Conservation (phyloP, 1,139 yeast genomes). For the Scheffersomyces segobiensis region DNA sequence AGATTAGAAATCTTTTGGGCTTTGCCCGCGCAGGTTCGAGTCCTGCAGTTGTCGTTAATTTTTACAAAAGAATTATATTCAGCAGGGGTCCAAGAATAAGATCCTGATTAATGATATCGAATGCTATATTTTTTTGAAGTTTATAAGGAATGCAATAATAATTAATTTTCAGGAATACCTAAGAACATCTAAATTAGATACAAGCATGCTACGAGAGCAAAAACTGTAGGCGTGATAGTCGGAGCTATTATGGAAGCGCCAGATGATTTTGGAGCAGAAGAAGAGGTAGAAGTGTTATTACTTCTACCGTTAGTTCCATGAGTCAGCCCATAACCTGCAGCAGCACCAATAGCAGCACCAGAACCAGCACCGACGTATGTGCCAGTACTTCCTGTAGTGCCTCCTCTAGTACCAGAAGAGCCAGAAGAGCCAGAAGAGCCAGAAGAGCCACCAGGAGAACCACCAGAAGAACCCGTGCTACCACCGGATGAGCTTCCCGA, state of each 20-base stretch:
- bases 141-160: neutral
- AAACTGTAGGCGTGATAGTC: neutral
- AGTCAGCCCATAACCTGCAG: neutral
- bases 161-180: neutral
- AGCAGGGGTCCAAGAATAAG: too few species aligned
- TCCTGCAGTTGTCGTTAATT: constrained; percentile 45
- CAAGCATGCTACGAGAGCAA: neutral
- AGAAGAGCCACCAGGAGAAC: neutral
- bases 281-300: neutral
- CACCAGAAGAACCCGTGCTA: neutral
- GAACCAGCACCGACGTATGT: neutral
- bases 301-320: neutral
- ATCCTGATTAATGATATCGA: too few species aligned
- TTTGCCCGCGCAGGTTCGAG: constrained; percentile 58
- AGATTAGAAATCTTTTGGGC: constrained; percentile 46
- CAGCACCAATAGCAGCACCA: constrained; percentile 1
- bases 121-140: neutral
- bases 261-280: neutral
- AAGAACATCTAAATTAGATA: neutral
- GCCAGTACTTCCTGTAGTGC: neutral
- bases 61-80: too few species aligned
- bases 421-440: neutral
- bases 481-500: neutral
- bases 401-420: neutral
- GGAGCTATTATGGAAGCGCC: neutral